Percentiles rank a stretch among this genome's conserved stretches.
These are phyloP conservation scores for Neoboletus magnificus DNA, from an alignment of 768 basidiomycete species.

Conservation along the genomic window DNA sequence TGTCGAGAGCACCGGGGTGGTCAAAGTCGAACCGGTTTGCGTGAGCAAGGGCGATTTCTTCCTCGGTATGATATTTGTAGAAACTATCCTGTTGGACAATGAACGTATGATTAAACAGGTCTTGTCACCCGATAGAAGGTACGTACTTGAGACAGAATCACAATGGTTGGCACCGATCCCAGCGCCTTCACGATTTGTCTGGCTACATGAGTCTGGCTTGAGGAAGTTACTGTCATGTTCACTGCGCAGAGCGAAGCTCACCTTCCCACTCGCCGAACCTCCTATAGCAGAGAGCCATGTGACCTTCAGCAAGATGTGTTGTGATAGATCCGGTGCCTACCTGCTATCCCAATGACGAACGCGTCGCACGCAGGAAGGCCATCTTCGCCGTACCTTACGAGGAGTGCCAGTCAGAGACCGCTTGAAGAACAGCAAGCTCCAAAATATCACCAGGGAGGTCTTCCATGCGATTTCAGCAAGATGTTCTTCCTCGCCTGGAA, in stretches of 20 bases:
- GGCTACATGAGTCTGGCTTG: conserved; percentile 74
- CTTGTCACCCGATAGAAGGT: background rate
- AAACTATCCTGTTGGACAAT: conserved; percentile 73
- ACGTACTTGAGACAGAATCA: conserved; percentile 83
- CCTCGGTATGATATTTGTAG: conserved; percentile 76
- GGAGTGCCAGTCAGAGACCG: conserved; percentile 12
- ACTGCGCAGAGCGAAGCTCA: conserved; percentile 27
- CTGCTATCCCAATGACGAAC: conserved; percentile 83
- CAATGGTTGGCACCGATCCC: conserved; percentile 82
- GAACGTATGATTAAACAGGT: background rate
- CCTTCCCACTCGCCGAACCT: conserved; percentile 87
- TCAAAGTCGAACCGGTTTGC: conserved; percentile 82
- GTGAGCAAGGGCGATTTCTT: conserved; percentile 82
- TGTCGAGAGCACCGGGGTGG: conserved; percentile 90
- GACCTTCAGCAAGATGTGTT: background rate
- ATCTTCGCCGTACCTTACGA: conserved; percentile 70
- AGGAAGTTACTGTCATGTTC: background rate
- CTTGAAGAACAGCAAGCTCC: conserved; percentile 1
- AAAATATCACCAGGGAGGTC: conserved; percentile 69
- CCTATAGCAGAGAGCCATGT: conserved; percentile 39
- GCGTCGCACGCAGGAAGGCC: conserved; percentile 68
- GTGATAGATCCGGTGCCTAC: conserved; percentile 38
- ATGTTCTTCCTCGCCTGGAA: conserved; percentile 60
- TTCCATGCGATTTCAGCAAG: conserved; percentile 77
- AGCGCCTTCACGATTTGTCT: conserved; percentile 75